These are phyloP conservation scores for Candida pseudofarinosa DNA, from an alignment of 805 yeast species.

Conservation along the genomic window DNA sequence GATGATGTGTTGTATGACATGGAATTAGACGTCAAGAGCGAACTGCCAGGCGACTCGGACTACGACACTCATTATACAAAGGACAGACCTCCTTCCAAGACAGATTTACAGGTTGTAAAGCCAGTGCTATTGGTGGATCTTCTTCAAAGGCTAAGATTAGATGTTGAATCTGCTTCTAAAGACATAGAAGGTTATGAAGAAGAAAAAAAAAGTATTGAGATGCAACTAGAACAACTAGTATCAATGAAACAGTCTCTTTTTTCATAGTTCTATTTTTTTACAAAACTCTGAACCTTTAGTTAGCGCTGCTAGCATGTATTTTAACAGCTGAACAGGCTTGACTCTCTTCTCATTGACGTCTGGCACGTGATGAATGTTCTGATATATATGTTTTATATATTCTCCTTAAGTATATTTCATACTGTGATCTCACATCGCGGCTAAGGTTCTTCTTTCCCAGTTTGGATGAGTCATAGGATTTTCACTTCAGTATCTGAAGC, in stretches of 20 bases:
- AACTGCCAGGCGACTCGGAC: background rate
- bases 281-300: too few relatives aligned
- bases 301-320: too few relatives aligned
- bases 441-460: conserved; percentile 6
- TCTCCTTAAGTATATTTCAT: background rate
- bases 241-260: conserved; percentile 54
- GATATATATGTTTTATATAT: background rate
- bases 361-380: too few relatives aligned
- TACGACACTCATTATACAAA: background rate
- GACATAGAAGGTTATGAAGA: background rate
- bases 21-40: conserved; percentile 3
- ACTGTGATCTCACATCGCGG: conserved; percentile 11
- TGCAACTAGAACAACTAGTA: conserved; percentile 20
- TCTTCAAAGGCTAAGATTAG: background rate
- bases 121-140: background rate
- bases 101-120: background rate
- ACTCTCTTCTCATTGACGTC: too few relatives aligned
- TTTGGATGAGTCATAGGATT: conserved; percentile 7
- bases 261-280: conserved; percentile 55
- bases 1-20: conserved; percentile 7
- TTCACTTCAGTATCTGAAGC: background rate
- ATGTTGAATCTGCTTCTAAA: background rate
- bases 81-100: background rate
- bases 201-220: background rate
- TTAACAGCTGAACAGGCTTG: too few relatives aligned